phyloP scores from a whole-genome alignment of 768 basidiomycete species.

The Gloeopeniophorella convolvens region DNA sequence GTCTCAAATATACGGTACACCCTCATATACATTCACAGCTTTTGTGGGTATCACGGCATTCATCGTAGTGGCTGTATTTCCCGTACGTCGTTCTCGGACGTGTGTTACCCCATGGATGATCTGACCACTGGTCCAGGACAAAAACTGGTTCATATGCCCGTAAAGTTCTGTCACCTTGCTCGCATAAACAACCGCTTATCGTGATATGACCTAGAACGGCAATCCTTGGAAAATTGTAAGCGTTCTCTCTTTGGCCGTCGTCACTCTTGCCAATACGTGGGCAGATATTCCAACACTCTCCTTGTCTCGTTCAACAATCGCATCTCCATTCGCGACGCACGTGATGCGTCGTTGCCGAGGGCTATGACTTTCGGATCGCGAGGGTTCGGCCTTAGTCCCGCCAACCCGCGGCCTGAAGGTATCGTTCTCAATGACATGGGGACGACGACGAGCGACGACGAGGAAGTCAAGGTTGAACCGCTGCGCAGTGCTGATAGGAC shows the following conservation, averaged over 20 bases:
- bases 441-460: too few relatives aligned
- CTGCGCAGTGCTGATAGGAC: too few relatives aligned
- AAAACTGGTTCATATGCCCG: conserved; percentile 11
- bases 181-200: too few relatives aligned
- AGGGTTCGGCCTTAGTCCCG: too few relatives aligned
- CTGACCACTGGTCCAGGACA: not conserved
- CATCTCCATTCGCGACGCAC: conserved; percentile 2
- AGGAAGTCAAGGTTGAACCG: too few relatives aligned
- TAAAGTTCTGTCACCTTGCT: not conserved
- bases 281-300: conserved; percentile 9
- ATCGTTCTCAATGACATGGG: too few relatives aligned
- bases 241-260: not conserved
- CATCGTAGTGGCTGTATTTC: not conserved
- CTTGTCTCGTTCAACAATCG: conserved; percentile 12
- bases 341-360: too few relatives aligned
- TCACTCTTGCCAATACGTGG: not conserved
- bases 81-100: not conserved
- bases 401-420: too few relatives aligned
- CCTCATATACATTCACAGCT: not conserved
- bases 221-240: conserved; percentile 10
- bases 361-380: too few relatives aligned
- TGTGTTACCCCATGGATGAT: not conserved
- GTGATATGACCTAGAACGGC: not conserved
- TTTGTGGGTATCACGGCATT: not conserved
- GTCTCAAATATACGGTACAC: too few relatives aligned